phyloP scores from a whole-genome alignment of 345 rosid genomes.

The Corchorus olitorius region DNA sequence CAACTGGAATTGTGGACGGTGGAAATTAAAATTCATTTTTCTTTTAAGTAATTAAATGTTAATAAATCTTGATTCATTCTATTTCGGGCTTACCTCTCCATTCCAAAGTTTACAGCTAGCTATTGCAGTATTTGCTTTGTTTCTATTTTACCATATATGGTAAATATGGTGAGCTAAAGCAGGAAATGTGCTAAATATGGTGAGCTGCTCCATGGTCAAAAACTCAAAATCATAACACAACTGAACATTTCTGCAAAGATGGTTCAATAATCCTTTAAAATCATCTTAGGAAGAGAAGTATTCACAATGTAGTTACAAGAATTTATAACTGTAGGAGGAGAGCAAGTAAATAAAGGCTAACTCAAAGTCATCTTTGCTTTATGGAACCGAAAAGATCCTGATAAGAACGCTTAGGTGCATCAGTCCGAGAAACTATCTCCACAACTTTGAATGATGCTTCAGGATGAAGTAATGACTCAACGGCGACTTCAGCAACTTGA shows the following conservation, averaged over 20 bases:
- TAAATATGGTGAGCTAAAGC: neutral
- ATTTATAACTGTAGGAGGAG: neutral
- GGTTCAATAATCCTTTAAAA: neutral
- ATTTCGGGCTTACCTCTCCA: neutral
- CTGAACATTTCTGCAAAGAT: neutral
- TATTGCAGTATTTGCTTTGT: neutral
- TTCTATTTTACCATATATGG: neutral
- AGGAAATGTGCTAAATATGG: neutral
- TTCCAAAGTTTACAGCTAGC: neutral
- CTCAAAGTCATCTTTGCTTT: conserved; percentile 36
- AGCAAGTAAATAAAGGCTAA: neutral
- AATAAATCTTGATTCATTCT: conserved; percentile 1
- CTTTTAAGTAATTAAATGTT: neutral
- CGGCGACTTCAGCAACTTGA: conserved; percentile 81
- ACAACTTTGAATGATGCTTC: conserved; percentile 79
- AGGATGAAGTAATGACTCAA: conserved; percentile 63
- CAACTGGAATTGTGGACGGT: neutral
- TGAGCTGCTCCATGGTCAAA: neutral
- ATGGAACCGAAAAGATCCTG: conserved; percentile 75
- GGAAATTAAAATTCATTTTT: conserved; percentile 15
- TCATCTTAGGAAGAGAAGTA: neutral
- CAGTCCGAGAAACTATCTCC: conserved; percentile 71
- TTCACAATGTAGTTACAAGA: neutral
- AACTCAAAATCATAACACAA: neutral
- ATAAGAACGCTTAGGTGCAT: conserved; percentile 62